Base-by-base conservation (phyloP, 345 rosid genomes). In the Dipteronia sinensis region DNA sequence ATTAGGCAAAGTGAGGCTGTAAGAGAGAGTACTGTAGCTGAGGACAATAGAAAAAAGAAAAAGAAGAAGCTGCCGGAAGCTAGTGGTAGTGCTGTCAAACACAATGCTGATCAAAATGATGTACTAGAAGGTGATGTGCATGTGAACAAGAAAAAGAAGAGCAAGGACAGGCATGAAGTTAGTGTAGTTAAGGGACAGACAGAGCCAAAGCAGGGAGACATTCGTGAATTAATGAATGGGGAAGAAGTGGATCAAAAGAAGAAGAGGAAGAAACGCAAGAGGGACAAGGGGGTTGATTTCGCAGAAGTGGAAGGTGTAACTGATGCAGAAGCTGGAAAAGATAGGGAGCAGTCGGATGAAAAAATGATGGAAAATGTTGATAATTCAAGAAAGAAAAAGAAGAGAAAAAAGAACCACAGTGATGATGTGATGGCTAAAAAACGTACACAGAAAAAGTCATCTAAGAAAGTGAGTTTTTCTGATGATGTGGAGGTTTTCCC, bases 391-490 rank as follows among this genome's bases (percentile, higher is more conserved):
- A 71, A 82, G 67, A 58, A 71, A 17, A 70, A 58, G 66, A 82
- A 80, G 73, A 68, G 75, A 55, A 80, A 61, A 67, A 71, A 77
- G 71, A 66, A 76, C 20, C 75, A 65, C 22, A 38, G 19, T 53
- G 76, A 69, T 2, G 75, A 2, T 10, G 3, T 59, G 38, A 78
- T 49, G 38, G 20, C n/a, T 66, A 66, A 71, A 40, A 63, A 42
- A 15, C 55, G 1, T 49, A 42, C 46, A 42, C 46, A 42, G 46
- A 82, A 78, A 72, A 76, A 73, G 77, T 77, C 78, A 78, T 27
- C 87, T 27, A 93, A 88, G 84, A 93, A 77, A 82, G 97, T 92
- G 9, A 85, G 86, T 56, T 94, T 93, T 81, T 81, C 92, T 47
- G 89, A 89, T 65, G 79, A 88, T 19, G 88, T 91, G 65, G 87